Evolutionary conservation across 768 basidiomycete genomes (phyloP), one percentile per base, ranked within the genome.

Genomic region (button mushroom (Agaricus bisporus)): DNA sequence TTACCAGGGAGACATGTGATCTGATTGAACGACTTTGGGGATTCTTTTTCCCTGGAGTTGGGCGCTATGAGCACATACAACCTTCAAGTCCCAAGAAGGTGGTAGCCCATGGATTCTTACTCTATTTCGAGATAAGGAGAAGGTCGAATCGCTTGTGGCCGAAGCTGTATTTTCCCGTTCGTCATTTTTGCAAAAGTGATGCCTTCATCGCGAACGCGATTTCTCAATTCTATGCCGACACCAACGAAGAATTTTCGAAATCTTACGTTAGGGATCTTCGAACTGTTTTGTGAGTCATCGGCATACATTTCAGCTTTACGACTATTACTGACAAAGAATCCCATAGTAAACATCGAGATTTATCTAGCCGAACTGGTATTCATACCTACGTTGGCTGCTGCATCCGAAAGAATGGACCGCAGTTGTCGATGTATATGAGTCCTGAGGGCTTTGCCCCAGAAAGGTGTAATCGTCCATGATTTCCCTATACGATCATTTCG

Each of bases 351-450:
- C 59, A 60, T 32, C 51, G 59, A 12, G 46, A 60, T 25, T 39
- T 60, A 4, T 48, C 51, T 18, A 53, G 49, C 17, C 54, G 59
- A 18, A 58, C 59, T n/a, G 59, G 59, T 12, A 56, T 60, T n/a
- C 59, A 60, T n/a, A 60, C 59, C 12, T 60, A 60, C 11, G 55
- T 60, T 26, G 59, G 56, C 11, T 60, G 59, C 43, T 60, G 59
- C 39, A 52, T 49, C 9, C 55, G 57, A 14, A 51, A 48, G 28
- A 44, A 47, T 8, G 59, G 59, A 5, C 59, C 59, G n/a, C 59
- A 60, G 48, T 43, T 60, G 8, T 60, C 57, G 17, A 51, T 60
- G 37, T 60, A 60, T 22, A 50, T 60, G 45, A 60, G 59, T 38
- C 59, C 59, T 5, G 59, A 60, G 41, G 51, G 51, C 8, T 60